Base-by-base conservation (phyloP, 1,284 basidiomycete genomes). In the Trichosporon coremiiforme region DNA sequence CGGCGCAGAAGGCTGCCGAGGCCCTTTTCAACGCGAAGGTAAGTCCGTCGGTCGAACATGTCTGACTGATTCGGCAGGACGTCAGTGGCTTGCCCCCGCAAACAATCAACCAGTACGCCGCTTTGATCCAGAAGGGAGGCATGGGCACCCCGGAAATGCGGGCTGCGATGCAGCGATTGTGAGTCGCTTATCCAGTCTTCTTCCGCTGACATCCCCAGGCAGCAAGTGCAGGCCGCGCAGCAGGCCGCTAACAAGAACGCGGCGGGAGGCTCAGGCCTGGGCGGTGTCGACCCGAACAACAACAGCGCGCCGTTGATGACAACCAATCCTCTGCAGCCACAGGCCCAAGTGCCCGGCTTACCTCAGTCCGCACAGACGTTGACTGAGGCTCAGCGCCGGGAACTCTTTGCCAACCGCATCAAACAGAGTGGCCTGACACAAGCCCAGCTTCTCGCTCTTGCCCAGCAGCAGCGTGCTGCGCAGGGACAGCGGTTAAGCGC, bases 131-230 rank as follows among this genome's bases (percentile, higher is more conserved):
- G 9, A 70, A 69, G 38, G 38, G 45, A n/a, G 64, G 45, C 41
- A 57, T 65, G 36, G 50, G 65, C 45, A 64, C 72, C 10, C 72
- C 72, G 1, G 72, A 73, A n/a, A 66, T 73, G 50, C 64, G 67
- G 20, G 53, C 64, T 0, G 66, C 68, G 7, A 67, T 71, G 47
- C 68, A 64, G 57, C 57, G 68, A 60, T 60, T 71, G 68, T 69
- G 45, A 55, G 69, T 57, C 2, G 6, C 17, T n/a, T 13, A 17
- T 15, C 6, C 9, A 7, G 6, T 2, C 1, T 9, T 68, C 8
- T 4, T 8, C 9, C 8, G 64, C 67, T 65, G 29, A 64, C 70
- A 29, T 53, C 9, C 15, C 8, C 64, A 71, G 70, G 47, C 69
- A 64, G 25, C 67, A 66, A 20, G 47, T 53, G 1, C 47, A 53